These are phyloP conservation scores for Boletus rubroflammeus DNA, from an alignment of 768 basidiomycete species.

Conservation along the genomic window DNA sequence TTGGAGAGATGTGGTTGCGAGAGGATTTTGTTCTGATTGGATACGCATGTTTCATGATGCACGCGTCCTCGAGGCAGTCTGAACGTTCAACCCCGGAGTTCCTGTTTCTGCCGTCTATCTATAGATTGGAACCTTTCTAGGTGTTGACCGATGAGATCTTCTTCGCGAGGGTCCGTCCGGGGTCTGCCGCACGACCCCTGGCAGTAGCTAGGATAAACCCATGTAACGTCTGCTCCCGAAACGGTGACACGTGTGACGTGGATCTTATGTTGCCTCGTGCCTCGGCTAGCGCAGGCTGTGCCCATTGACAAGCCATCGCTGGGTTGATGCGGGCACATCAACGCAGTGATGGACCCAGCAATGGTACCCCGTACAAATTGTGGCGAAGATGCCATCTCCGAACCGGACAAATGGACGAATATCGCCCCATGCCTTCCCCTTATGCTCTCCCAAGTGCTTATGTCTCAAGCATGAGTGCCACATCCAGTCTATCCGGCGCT, in stretches of 20 bases:
- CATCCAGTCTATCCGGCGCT: slow-evolving; percentile 56
- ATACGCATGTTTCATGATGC: slow-evolving; percentile 21
- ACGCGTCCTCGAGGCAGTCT: slow-evolving; percentile 20
- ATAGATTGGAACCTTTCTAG: slow-evolving; percentile 17
- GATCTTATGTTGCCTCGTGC: slow-evolving; percentile 28
- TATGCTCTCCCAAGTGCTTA: slow-evolving; percentile 33
- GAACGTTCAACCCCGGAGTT: slow-evolving; percentile 17
- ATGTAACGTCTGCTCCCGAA: slow-evolving; percentile 30
- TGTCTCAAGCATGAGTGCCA: slow-evolving; percentile 43
- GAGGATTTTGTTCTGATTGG: slow-evolving; percentile 14
- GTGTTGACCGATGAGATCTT: slow-evolving; percentile 13
- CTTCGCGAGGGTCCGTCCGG: slow-evolving; percentile 12
- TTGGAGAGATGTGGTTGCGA: slow-evolving; percentile 5
- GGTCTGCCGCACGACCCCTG: slow-evolving; percentile 17
- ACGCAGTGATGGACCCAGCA: slow-evolving; percentile 20
- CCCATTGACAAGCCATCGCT: slow-evolving; percentile 22
- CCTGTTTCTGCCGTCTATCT: slow-evolving; percentile 31
- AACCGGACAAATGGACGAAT: slow-evolving; percentile 41
- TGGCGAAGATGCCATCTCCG: slow-evolving; percentile 31
- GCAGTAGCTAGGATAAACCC: slow-evolving; percentile 12
- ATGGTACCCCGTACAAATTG: slow-evolving; percentile 29
- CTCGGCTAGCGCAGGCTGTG: slow-evolving; percentile 29
- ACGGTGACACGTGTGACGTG: slow-evolving; percentile 28
- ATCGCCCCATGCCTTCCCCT: slow-evolving; percentile 30
- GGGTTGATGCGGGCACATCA: slow-evolving; percentile 25